Percentiles rank a stretch among this genome's conserved stretches.
phyloP scores from a whole-genome alignment of 805 yeast species.

The Hanseniaspora jakobsenii region DNA sequence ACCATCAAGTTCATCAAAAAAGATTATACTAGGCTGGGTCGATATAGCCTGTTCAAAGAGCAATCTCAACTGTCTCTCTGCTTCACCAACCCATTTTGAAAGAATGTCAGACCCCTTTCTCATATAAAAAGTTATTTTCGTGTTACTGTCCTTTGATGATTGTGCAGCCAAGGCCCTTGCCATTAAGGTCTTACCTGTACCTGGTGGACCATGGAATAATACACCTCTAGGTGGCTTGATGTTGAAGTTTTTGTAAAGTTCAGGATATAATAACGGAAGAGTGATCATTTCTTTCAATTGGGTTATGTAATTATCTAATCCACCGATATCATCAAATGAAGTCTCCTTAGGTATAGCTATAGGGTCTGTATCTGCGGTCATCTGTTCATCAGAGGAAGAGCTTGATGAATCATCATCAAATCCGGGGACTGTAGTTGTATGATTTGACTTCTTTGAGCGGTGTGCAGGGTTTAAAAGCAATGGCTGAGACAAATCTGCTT shows the following conservation, averaged over 20 bases:
- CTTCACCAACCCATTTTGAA: slow-evolving; percentile 98
- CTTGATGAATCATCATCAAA: slow-evolving; percentile 46
- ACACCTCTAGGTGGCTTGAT: slow-evolving; percentile 97
- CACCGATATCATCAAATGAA: slow-evolving; percentile 79
- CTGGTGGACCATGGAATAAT: slow-evolving; percentile 96
- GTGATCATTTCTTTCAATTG: slow-evolving; percentile 96
- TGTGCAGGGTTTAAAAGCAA: slow-evolving; percentile 5
- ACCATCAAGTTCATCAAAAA: slow-evolving; percentile 97
- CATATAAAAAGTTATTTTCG: slow-evolving; percentile 92
- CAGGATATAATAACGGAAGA: slow-evolving; percentile 84
- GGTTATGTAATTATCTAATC: slow-evolving; percentile 76
- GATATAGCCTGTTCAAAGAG: slow-evolving; percentile 92
- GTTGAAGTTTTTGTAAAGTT: slow-evolving; percentile 74
- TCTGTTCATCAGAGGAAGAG: slow-evolving; percentile 34
- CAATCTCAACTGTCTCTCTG: slow-evolving; percentile 83
- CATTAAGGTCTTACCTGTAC: slow-evolving; percentile 96
- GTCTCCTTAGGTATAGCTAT: slow-evolving; percentile 79
- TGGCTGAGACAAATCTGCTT: slow-evolving; percentile 13
- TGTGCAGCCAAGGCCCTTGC: slow-evolving; percentile 95
- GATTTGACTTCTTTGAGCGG: neutral
- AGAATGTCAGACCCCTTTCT: slow-evolving; percentile 95
- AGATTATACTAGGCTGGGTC: slow-evolving; percentile 90
- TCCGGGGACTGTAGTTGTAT: slow-evolving; percentile 20
- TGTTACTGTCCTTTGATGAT: slow-evolving; percentile 60
- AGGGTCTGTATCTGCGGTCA: slow-evolving; percentile 83